Conservation (phyloP, 2,329 filamentous ascomycete species). For the Exophiala lecanii-corni region DNA sequence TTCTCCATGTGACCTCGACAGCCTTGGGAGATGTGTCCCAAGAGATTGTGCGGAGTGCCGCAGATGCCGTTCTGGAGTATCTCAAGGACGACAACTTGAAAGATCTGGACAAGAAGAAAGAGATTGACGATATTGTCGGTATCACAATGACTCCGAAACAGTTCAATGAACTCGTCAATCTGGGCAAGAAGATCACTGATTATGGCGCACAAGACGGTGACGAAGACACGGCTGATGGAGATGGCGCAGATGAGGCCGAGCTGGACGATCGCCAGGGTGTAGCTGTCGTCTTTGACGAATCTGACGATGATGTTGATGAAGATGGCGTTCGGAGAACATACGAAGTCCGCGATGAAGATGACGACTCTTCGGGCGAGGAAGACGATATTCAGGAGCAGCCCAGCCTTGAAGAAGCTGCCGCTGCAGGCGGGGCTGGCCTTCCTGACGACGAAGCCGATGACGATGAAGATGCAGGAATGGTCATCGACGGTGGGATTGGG, state of each 20-base stretch:
- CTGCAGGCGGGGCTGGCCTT: conserved; percentile 41
- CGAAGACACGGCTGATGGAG: conserved; percentile 72
- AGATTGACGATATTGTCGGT: conserved; percentile 91
- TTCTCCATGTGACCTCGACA: conserved; percentile 82
- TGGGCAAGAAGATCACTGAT: conserved; percentile 98
- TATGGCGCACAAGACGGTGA: conserved; percentile 96
- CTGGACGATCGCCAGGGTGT: conserved; percentile 94
- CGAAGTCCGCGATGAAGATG: conserved; percentile 78
- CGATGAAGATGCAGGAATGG: conserved; percentile 59
- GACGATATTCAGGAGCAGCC: conserved; percentile 60
- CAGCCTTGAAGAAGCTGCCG: conserved; percentile 48
- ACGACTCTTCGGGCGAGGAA: conserved; percentile 69
- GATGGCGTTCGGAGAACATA: conserved; percentile 71
- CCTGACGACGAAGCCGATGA: conserved; percentile 43
- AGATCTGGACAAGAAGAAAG: conserved; percentile 97
- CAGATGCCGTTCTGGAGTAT: conserved; percentile 84
- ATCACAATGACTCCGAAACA: conserved; percentile 75
- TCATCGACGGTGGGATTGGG: conserved; percentile 66
- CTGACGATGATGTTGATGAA: conserved; percentile 73
- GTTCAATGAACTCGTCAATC: conserved; percentile 93
- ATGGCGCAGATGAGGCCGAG: conserved; percentile 64
- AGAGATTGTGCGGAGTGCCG: conserved; percentile 86
- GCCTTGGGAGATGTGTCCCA: conserved; percentile 90
- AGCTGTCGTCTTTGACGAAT: conserved; percentile 92
- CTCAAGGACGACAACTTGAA: conserved; percentile 94